Evolutionary conservation across 1,284 basidiomycete genomes (phyloP), one percentile per base, ranked within the genome.

Genomic region (Paramarasmius palmivorus): DNA sequence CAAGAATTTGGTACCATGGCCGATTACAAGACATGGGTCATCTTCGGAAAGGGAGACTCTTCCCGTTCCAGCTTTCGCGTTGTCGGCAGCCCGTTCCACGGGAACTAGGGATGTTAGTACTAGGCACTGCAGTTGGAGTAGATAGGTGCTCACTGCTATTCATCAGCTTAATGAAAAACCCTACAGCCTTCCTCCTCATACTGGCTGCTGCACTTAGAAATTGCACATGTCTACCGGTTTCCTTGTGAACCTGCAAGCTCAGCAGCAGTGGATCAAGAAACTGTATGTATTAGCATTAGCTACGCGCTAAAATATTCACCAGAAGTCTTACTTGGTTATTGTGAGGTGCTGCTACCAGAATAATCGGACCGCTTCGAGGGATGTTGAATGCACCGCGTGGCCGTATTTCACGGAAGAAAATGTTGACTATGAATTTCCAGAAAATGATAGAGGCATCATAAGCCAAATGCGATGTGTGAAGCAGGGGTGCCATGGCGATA

Each of bases 321-420:
- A 45, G 44, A 40, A 69, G n/a, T 77, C 53, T 29, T 65, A 88
- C 93, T 75, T 96, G 94, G 70, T 99, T 99, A 67, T 92, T 90
- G 73, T 99, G 97, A 17, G 97, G 97, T 12, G 94, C 97, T 46
- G 84, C 94, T 49, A 97, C 96, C 73, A 99, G 98, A 65, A 99
- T 95, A 60, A 98, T 85, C 6, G 97, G 93, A 0, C 95, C 97
- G 59, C 93, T 83, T 56, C 81, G 80, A 34, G 97, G 97, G 50
- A 99, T 94, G 65, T 98, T 92, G 81, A 92, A 98, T 38, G 95
- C 90, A 49, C 97, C 94, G 69, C 97, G 81, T 2, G 95, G 93
- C 59, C 95, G 83, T 63, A 99, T 90, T 74, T 99, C 96, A 57
- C 97, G 81, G 78, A 99, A 99, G 81, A 99, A 99, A 63, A 99